phyloP scores from a whole-genome alignment of 179 eudicot species.

The Beta corolliflora region DNA sequence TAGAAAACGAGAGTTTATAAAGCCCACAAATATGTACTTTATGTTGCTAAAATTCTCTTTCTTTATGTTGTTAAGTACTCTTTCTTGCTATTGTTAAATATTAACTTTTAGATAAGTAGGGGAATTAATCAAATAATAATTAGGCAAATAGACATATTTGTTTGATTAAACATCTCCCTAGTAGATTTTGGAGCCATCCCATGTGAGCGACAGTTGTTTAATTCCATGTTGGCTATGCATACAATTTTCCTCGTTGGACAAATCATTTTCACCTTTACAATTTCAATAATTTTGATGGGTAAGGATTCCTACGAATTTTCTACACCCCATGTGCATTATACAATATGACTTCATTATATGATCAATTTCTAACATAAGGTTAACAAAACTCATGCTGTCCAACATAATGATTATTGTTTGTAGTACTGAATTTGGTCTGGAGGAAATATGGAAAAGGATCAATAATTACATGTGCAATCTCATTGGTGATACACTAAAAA shows the following conservation, averaged over 20 bases:
- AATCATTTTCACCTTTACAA: not conserved
- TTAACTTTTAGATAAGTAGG: too few relatives aligned
- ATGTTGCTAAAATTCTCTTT: too few relatives aligned
- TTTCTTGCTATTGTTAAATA: too few relatives aligned
- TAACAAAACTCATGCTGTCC: not conserved
- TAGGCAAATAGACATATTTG: not conserved
- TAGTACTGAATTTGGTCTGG: not conserved
- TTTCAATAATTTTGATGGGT: not conserved
- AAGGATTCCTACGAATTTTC: not conserved
- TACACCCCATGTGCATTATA: not conserved
- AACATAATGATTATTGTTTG: not conserved
- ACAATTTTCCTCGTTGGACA: not conserved
- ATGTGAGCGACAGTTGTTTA: constrained; percentile 24
- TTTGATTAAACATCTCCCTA: not conserved
- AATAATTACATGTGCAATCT: not conserved
- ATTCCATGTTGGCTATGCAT: not conserved
- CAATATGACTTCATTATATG: not conserved
- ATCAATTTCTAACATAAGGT: not conserved
- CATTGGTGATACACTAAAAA: not conserved
- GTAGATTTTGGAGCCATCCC: constrained; percentile 16
- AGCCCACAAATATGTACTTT: too few relatives aligned
- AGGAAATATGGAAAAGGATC: not conserved
- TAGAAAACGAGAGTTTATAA: too few relatives aligned
- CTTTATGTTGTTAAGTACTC: too few relatives aligned
- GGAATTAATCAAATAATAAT: too few relatives aligned